A percentile compares a stretch with the other conserved stretches of the same genome.
phyloP scores from a whole-genome alignment of 352 stramenopile species.

The Globisporangium parvum region DNA sequence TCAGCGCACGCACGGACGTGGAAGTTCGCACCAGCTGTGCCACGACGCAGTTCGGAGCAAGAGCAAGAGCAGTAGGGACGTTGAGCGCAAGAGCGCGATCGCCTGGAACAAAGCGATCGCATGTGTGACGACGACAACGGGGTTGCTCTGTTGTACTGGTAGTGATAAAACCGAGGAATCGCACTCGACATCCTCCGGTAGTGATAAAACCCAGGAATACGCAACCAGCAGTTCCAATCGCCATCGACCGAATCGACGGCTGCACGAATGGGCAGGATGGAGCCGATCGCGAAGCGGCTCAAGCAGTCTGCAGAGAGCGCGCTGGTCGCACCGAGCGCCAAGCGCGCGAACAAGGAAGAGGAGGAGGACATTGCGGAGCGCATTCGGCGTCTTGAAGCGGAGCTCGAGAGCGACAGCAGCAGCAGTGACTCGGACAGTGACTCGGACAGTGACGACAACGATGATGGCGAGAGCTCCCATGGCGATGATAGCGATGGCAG shows the following conservation, averaged over 20 bases:
- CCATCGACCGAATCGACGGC: too few species aligned
- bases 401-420: constrained; percentile 34
- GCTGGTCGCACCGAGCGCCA: constrained; percentile 21
- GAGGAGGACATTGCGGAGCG: constrained; percentile 58
- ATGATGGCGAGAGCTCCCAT: not conserved
- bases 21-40: too few species aligned
- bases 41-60: too few species aligned
- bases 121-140: not conserved
- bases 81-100: too few species aligned
- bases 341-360: constrained; percentile 16
- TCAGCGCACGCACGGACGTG: too few species aligned
- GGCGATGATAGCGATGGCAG: not conserved
- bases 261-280: constrained; percentile 21
- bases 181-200: not conserved
- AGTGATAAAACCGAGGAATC: not conserved
- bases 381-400: constrained; percentile 66
- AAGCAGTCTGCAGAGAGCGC: constrained; percentile 66
- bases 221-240: too few species aligned
- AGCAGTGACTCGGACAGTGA: constrained; percentile 15
- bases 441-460: constrained; percentile 14
- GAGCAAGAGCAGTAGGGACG: too few species aligned
- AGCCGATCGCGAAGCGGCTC: constrained; percentile 82
- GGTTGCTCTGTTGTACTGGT: not conserved
- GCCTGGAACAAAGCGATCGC: too few species aligned
- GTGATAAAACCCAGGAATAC: not conserved